A percentile compares a stretch with the other conserved stretches of the same genome.
These are phyloP conservation scores for Coccomyxa subellipsoidea DNA, from an alignment of 163 green algal genomes.

Conservation along the genomic window DNA sequence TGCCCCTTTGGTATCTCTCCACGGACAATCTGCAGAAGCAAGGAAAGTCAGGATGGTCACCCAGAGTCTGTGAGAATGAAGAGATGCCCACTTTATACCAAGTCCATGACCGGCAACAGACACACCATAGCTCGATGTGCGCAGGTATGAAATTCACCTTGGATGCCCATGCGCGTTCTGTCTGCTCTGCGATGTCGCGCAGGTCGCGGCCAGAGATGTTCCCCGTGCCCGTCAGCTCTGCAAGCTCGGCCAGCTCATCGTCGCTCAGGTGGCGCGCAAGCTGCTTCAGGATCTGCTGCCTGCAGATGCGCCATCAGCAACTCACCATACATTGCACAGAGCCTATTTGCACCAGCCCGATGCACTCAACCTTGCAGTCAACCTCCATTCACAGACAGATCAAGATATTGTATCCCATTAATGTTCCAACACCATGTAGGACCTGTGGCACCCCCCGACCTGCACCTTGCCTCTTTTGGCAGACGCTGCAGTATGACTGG, in stretches of 20 bases:
- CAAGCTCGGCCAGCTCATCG: conserved; percentile 48
- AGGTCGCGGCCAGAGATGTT: conserved; percentile 84
- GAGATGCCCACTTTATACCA: background rate
- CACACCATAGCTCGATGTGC: background rate
- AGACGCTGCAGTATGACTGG: background rate
- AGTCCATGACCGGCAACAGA: background rate
- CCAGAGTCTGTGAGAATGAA: background rate
- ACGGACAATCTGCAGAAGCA: background rate
- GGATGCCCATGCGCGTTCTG: conserved; percentile 84
- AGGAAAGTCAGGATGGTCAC: background rate
- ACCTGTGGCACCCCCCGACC: no score
- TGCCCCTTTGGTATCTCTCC: background rate
- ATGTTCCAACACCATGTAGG: no score
- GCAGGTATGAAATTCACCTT: conserved; percentile 41
- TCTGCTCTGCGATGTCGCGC: conserved; percentile 59
- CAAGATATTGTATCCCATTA: no score
- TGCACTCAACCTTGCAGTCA: no score
- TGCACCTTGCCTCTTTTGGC: no score
- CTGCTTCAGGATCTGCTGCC: conserved; percentile 68
- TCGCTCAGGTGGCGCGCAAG: conserved; percentile 76
- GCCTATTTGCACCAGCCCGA: no score
- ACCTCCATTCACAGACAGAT: no score
- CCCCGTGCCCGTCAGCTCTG: conserved; percentile 34
- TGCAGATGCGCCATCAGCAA: conserved; percentile 22
- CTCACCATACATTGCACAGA: no score